Conservation (phyloP, 1,284 basidiomycete genomes). For the Boletus smithii region DNA sequence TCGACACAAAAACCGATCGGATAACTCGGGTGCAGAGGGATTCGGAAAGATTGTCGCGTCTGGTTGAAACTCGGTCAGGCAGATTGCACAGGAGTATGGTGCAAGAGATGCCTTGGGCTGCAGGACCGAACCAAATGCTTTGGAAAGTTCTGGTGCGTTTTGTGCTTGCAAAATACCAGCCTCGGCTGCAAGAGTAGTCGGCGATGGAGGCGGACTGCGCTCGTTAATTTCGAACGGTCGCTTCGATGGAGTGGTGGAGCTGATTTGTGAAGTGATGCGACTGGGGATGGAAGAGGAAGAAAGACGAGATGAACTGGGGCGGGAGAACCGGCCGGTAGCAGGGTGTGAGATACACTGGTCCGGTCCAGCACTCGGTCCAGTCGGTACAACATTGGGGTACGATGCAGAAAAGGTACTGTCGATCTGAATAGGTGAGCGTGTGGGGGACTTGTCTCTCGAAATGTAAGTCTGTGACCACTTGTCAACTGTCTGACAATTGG, state of each 20-base stretch:
- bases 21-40: slow-evolving; percentile 42
- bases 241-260: slow-evolving; percentile 54
- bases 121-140: slow-evolving; percentile 77
- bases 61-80: slow-evolving; percentile 61
- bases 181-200: slow-evolving; percentile 32
- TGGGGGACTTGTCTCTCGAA: slow-evolving; percentile 46
- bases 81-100: slow-evolving; percentile 65
- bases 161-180: slow-evolving; percentile 62
- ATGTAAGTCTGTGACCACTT: slow-evolving; percentile 77
- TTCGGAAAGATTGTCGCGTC: slow-evolving; percentile 82
- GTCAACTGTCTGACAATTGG: slow-evolving; percentile 48
- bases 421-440: slow-evolving; percentile 25
- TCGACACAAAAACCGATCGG: slow-evolving; percentile 64
- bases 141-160: slow-evolving; percentile 62
- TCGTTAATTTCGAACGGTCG: slow-evolving; percentile 33
- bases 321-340: slow-evolving; percentile 47
- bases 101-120: slow-evolving; percentile 71
- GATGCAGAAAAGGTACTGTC: slow-evolving; percentile 15
- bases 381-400: slow-evolving; percentile 13
- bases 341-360: slow-evolving; percentile 20
- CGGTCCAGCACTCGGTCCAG: slow-evolving; percentile 5
- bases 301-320: slow-evolving; percentile 39
- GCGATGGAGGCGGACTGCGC: slow-evolving; percentile 36
- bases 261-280: slow-evolving; percentile 57
- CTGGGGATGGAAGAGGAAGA: slow-evolving; percentile 38